A percentile compares a stretch with the other conserved stretches of the same genome.
These are phyloP conservation scores for Agaricales sp. DNA, from an alignment of 1,284 basidiomycete species.

Conservation along the genomic window DNA sequence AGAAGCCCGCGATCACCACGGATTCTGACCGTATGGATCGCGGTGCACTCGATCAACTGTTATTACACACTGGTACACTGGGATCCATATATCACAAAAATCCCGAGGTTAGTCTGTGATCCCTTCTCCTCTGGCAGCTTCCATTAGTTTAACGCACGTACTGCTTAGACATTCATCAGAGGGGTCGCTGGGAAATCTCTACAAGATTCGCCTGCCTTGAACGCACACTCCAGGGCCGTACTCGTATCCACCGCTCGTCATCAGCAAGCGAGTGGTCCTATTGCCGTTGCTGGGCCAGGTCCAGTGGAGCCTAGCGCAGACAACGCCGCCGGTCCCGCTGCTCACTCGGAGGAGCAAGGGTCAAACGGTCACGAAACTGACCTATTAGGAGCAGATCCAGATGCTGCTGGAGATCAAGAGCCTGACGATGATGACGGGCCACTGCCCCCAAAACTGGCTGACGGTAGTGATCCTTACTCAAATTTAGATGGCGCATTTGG, in stretches of 20 bases:
- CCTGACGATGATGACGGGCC: constrained; percentile 16
- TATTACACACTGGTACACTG: constrained; percentile 75
- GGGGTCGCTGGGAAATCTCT: constrained; percentile 67
- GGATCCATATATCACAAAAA: constrained; percentile 87
- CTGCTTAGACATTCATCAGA: constrained; percentile 69
- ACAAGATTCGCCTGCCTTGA: constrained; percentile 69
- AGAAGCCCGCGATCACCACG: constrained; percentile 95
- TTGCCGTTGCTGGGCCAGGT: constrained; percentile 56
- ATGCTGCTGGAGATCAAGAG: constrained; percentile 21
- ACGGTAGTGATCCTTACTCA: constrained; percentile 57
- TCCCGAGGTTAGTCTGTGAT: constrained; percentile 51
- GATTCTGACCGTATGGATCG: constrained; percentile 97
- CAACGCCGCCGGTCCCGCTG: constrained; percentile 8
- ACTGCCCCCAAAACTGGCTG: constrained; percentile 16
- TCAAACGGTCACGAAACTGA: constrained; percentile 14
- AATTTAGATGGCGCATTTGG: constrained; percentile 65
- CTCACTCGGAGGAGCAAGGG: constrained; percentile 10
- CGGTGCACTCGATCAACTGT: constrained; percentile 84
- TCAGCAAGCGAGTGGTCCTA: constrained; percentile 30
- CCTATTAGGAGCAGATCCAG: constrained; percentile 14
- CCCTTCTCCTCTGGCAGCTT: constrained; percentile 1
- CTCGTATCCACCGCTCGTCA: constrained; percentile 51
- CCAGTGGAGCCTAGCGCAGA: constrained; percentile 39
- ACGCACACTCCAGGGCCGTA: constrained; percentile 59
- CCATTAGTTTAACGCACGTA: constrained; percentile 4